Evolutionary conservation across 192 early-diverging fungal species (phyloP).

Genomic region (Helicostylum pulchrum): DNA sequence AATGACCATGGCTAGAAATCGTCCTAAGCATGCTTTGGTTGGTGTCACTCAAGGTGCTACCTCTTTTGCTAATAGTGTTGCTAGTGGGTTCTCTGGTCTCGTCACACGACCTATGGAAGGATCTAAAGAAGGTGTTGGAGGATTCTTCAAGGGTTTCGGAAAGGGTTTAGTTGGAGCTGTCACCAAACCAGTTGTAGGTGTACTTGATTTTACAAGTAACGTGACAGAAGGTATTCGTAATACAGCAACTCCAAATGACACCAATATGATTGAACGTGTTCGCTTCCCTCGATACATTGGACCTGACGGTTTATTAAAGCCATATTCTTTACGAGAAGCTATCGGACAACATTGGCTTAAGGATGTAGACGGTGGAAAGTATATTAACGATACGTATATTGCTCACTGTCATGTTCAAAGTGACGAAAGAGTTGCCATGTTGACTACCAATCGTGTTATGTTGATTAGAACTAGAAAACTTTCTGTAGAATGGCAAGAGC

Average conservation of each 20-base stretch:
- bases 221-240: constrained; percentile 93
- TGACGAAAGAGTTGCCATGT: constrained; percentile 81
- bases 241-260: constrained; percentile 86
- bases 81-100: constrained; percentile 85
- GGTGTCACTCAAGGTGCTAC: constrained; percentile 87
- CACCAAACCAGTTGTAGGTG: constrained; percentile 93
- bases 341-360: constrained; percentile 86
- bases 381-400: constrained; percentile 80
- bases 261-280: constrained; percentile 79
- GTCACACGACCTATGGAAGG: constrained; percentile 87
- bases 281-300: constrained; percentile 83
- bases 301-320: constrained; percentile 76
- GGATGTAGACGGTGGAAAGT: constrained; percentile 71
- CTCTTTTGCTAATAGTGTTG: constrained; percentile 77
- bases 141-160: constrained; percentile 94
- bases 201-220: constrained; percentile 92
- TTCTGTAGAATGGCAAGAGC: constrained; percentile 82
- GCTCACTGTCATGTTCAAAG: constrained; percentile 80
- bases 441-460: constrained; percentile 77
- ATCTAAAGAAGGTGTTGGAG: constrained; percentile 82
- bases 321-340: constrained; percentile 73
- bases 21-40: constrained; percentile 84
- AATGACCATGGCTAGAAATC: constrained; percentile 75
- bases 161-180: constrained; percentile 93
- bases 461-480: constrained; percentile 68